Evolutionary conservation across 202 grass and related monocot species (phyloP).

Genomic region (Musa balbisiana): DNA sequence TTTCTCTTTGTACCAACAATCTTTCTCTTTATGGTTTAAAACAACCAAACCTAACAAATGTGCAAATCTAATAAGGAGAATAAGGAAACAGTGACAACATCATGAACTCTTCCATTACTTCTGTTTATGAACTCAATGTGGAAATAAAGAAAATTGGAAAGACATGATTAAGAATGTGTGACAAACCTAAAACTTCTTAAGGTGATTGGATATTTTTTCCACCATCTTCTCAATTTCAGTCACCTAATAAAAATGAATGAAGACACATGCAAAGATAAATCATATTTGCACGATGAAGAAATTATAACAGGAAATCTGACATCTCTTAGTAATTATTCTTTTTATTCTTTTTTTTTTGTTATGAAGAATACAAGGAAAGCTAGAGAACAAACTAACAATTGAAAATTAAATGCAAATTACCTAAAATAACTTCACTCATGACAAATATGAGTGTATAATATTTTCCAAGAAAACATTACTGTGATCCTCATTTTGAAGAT

Average conservation of each 20-base stretch:
- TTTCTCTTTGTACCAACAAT: too few species aligned
- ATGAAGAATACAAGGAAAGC: too few species aligned
- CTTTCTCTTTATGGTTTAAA: too few species aligned
- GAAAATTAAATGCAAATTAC: neutral
- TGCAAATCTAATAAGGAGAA: too few species aligned
- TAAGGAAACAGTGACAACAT: too few species aligned
- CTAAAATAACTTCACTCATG: neutral
- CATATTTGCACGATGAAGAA: too few species aligned
- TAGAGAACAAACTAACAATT: neutral
- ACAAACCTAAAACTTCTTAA: slow-evolving; percentile 19
- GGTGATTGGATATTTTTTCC: slow-evolving; percentile 15
- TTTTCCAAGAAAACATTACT: too few species aligned
- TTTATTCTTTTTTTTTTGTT: neutral
- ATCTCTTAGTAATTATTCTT: too few species aligned
- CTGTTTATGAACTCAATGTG: neutral
- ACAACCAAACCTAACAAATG: too few species aligned
- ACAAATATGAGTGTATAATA: too few species aligned
- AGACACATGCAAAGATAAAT: neutral
- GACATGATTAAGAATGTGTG: neutral
- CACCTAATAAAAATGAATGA: slow-evolving; percentile 3
- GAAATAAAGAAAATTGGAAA: neutral
- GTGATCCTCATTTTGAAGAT: neutral
- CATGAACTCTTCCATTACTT: neutral
- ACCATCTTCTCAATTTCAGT: slow-evolving; percentile 11
- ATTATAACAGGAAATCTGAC: too few species aligned